phyloP scores from a whole-genome alignment of 257 asterid genomes.

The Craterostigma plantagineum region DNA sequence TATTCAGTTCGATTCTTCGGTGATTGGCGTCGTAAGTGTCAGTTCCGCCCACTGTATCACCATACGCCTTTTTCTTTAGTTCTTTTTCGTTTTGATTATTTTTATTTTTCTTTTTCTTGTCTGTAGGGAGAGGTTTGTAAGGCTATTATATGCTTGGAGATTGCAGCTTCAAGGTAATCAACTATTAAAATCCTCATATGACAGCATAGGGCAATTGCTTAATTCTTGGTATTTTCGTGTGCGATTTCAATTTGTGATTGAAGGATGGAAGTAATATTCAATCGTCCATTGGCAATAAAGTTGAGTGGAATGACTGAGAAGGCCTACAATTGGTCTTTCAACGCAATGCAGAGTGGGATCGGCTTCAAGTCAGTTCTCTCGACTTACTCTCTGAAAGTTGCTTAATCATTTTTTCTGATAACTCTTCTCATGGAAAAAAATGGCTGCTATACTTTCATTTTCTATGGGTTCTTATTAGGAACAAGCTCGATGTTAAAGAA shows the following conservation, averaged over 20 bases:
- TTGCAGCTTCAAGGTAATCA: constrained; percentile 59
- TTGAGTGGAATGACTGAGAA: constrained; percentile 81
- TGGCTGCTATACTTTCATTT: not conserved
- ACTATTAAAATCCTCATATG: not conserved
- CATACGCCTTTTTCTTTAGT: not conserved
- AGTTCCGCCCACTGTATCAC: not conserved
- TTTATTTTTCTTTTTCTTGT: not conserved
- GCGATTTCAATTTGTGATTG: no score
- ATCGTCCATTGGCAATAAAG: constrained; percentile 55
- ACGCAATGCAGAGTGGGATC: constrained; percentile 81
- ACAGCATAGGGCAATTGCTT: not conserved
- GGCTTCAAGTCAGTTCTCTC: constrained; percentile 52
- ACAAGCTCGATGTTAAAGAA: constrained; percentile 76
- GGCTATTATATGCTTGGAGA: constrained; percentile 84
- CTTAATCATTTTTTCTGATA: not conserved
- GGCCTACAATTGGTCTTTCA: constrained; percentile 79
- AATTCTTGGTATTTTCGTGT: constrained; percentile 5
- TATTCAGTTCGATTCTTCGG: constrained; percentile 69
- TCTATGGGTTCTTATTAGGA: constrained; percentile 43
- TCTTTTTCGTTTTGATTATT: not conserved
- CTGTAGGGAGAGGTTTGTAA: constrained; percentile 87
- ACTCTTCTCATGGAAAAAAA: constrained; percentile 3
- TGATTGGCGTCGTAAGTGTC: constrained; percentile 61
- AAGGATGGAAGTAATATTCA: constrained; percentile 71
- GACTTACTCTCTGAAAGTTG: not conserved